Evolutionary conservation across 768 basidiomycete genomes (phyloP).

Genomic region (Trametes sanguinea): DNA sequence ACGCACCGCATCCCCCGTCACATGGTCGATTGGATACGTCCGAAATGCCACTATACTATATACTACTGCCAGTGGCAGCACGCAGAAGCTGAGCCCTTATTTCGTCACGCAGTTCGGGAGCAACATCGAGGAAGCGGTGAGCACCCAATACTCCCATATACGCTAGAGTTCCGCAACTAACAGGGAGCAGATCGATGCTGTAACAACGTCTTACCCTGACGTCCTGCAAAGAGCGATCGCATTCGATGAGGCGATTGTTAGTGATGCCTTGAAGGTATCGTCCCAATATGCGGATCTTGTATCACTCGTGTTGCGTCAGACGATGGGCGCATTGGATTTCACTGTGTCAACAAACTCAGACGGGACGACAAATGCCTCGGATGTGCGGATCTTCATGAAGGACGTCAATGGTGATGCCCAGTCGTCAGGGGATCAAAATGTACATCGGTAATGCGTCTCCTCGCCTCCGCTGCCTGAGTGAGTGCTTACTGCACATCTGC

Average conservation of each 20-base stretch:
- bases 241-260: constrained; percentile 28
- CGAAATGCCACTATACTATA: constrained; percentile 31
- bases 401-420: constrained; percentile 13
- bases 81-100: constrained; percentile 24
- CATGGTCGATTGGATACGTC: constrained; percentile 33
- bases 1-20: constrained; percentile 22
- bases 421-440: too few species aligned
- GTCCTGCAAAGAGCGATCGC: constrained; percentile 18
- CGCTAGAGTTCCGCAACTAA: not conserved
- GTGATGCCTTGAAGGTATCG: constrained; percentile 26
- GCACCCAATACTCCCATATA: not conserved
- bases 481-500: too few species aligned
- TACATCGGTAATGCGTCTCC: too few species aligned
- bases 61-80: constrained; percentile 11
- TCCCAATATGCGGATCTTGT: constrained; percentile 29
- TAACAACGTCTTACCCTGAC: constrained; percentile 24
- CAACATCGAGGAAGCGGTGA: not conserved
- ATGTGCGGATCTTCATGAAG: constrained; percentile 28
- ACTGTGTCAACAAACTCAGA: constrained; percentile 24
- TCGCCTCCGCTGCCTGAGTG: too few species aligned
- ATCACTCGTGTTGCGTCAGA: constrained; percentile 31
- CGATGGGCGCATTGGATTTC: constrained; percentile 30
- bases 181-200: constrained; percentile 21
- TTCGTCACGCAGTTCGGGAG: constrained; percentile 11
- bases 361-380: constrained; percentile 25